Conservation (phyloP, 495 filamentous ascomycete genomes). For the Monascus purpureus region DNA sequence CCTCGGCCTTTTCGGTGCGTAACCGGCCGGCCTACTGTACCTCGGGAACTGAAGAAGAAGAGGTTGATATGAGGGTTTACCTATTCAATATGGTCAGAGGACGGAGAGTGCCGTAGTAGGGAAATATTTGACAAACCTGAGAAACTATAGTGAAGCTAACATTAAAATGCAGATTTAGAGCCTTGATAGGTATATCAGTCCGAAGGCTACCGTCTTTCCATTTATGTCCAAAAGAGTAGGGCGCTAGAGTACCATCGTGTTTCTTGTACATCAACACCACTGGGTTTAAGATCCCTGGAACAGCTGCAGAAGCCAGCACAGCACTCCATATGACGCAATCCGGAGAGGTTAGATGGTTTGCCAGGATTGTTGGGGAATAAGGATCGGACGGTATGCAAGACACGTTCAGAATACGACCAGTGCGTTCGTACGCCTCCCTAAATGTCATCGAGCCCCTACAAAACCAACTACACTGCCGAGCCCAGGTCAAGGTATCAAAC, state of each 20-base stretch:
- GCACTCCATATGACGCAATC: constrained; percentile 98
- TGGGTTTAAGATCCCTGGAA: constrained; percentile 90
- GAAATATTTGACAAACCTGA: constrained; percentile 45
- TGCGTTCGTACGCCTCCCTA: constrained; percentile 85
- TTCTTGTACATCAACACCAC: constrained; percentile 96
- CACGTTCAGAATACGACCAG: constrained; percentile 88
- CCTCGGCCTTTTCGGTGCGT: constrained; percentile 87
- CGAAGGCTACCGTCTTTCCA: constrained; percentile 95
- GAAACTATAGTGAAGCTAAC: constrained; percentile 94
- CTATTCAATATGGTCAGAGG: too few species aligned
- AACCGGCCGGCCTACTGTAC: constrained; percentile 80
- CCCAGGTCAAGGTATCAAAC: constrained; percentile 91
- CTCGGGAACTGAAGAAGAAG: constrained; percentile 94
- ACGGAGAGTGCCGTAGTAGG: too few species aligned
- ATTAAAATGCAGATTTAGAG: constrained; percentile 90
- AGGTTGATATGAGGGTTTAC: constrained; percentile 97
- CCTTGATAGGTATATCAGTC: constrained; percentile 90
- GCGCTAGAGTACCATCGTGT: constrained; percentile 54
- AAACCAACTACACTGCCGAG: constrained; percentile 75
- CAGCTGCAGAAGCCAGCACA: constrained; percentile 86
- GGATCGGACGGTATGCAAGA: constrained; percentile 95
- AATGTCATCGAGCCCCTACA: constrained; percentile 83
- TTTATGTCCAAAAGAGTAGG: constrained; percentile 90
- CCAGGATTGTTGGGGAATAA: constrained; percentile 78
- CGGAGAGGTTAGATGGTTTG: constrained; percentile 86